These are phyloP conservation scores for Vitis labrusca DNA, from an alignment of 164 flowering plant species.

Conservation along the genomic window DNA sequence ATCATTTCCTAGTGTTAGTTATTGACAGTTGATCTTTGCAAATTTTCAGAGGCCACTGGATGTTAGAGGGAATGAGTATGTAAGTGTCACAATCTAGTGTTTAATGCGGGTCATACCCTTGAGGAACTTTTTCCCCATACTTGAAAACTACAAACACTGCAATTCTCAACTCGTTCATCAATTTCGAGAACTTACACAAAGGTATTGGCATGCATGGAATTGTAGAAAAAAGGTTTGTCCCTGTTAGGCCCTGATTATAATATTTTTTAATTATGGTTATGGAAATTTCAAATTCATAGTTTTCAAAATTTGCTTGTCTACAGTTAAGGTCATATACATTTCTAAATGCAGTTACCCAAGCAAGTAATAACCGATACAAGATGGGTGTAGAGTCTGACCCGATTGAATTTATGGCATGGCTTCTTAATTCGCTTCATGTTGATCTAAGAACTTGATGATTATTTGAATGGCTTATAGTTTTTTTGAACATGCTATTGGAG, in stretches of 20 bases:
- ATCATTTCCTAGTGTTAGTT: background rate
- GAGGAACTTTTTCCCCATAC: conserved; percentile 92
- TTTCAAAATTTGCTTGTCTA: conserved; percentile 4
- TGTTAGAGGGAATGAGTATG: conserved; percentile 91
- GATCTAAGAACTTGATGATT: conserved; percentile 48
- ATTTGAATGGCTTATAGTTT: no score
- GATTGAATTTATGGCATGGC: conserved; percentile 98
- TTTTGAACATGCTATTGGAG: no score
- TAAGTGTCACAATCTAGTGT: conserved; percentile 91
- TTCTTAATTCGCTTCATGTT: conserved; percentile 82
- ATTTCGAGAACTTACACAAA: conserved; percentile 92
- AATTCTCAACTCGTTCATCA: conserved; percentile 92
- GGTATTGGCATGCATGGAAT: conserved; percentile 96
- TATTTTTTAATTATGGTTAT: background rate
- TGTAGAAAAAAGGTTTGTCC: conserved; percentile 87
- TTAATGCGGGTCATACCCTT: conserved; percentile 97
- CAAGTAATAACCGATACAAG: conserved; percentile 81
- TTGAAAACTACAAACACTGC: conserved; percentile 79
- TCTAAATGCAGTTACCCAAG: conserved; percentile 93
- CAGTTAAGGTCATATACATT: conserved; percentile 98
- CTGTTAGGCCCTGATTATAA: conserved; percentile 2
- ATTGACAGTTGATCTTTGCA: background rate
- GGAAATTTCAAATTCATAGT: background rate
- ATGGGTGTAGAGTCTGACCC: conserved; percentile 93
- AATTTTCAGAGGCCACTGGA: conserved; percentile 21